These are phyloP conservation scores for Akanthomyces dipterigenus DNA, from an alignment of 2,329 filamentous ascomycete genomes.

Conservation along the genomic window DNA sequence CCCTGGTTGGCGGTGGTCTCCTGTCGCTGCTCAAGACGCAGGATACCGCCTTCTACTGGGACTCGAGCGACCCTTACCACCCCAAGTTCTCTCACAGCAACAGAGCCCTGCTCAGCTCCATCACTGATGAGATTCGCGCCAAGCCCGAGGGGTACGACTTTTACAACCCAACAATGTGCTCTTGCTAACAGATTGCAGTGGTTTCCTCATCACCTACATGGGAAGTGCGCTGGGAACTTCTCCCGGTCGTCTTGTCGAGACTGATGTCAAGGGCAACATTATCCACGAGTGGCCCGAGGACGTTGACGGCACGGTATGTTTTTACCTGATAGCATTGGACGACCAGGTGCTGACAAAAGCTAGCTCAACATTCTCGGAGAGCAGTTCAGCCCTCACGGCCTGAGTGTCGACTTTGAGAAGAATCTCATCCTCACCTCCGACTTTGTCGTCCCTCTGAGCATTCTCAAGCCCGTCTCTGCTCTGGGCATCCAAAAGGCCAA, in stretches of 20 bases:
- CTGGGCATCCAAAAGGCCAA: slow-evolving; percentile 46
- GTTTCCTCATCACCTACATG: slow-evolving; percentile 58
- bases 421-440: slow-evolving; percentile 55
- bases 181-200: slow-evolving; percentile 21
- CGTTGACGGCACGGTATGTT: slow-evolving; percentile 32
- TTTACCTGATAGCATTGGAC: not conserved
- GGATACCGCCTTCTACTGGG: slow-evolving; percentile 58
- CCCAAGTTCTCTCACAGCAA: slow-evolving; percentile 55
- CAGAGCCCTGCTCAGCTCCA: slow-evolving; percentile 50
- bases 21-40: slow-evolving; percentile 53
- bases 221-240: slow-evolving; percentile 51
- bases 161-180: not conserved
- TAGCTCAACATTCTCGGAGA: slow-evolving; percentile 49
- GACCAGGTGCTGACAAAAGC: not conserved
- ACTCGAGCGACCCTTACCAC: slow-evolving; percentile 50
- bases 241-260: slow-evolving; percentile 55
- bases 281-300: slow-evolving; percentile 57
- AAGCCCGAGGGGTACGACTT: slow-evolving; percentile 47
- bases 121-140: slow-evolving; percentile 55
- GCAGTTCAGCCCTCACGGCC: slow-evolving; percentile 56
- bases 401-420: slow-evolving; percentile 50
- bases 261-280: slow-evolving; percentile 51
- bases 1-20: slow-evolving; percentile 49
- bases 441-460: slow-evolving; percentile 55
- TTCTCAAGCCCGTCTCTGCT: slow-evolving; percentile 47